Evolutionary conservation across 257 asterid genomes (phyloP).

Genomic region (Petunia secreta): DNA sequence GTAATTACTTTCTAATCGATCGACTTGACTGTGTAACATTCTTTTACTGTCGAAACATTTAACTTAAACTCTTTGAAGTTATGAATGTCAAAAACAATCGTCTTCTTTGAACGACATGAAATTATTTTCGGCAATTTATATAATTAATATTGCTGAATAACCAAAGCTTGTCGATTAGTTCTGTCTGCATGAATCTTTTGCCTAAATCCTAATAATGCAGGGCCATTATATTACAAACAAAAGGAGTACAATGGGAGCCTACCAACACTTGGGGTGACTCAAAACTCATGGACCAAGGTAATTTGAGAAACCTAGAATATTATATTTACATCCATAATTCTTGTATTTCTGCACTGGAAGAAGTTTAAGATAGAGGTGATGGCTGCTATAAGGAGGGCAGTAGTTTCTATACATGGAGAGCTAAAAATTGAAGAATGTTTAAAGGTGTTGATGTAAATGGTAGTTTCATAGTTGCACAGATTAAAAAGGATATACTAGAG

Average conservation of each 20-base stretch:
- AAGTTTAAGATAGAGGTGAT: neutral
- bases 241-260: constrained; percentile 36
- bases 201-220: constrained; percentile 21
- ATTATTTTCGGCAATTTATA: neutral
- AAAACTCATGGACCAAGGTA: constrained; percentile 45
- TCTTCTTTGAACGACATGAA: neutral
- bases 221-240: constrained; percentile 36
- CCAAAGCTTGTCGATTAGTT: neutral
- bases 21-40: neutral
- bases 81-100: neutral
- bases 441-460: too few species aligned
- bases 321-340: neutral
- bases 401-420: too few species aligned
- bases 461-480: too few species aligned
- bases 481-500: too few species aligned
- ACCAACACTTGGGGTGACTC: constrained; percentile 39
- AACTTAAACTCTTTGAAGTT: neutral
- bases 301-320: neutral
- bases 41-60: neutral
- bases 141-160: neutral
- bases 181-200: neutral
- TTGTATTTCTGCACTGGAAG: neutral
- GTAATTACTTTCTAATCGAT: too few species aligned
- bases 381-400: too few species aligned
- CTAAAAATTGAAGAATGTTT: too few species aligned